Evolutionary conservation across 495 filamentous ascomycete genomes (phyloP).

Genomic region (Annulohypoxylon nitens): DNA sequence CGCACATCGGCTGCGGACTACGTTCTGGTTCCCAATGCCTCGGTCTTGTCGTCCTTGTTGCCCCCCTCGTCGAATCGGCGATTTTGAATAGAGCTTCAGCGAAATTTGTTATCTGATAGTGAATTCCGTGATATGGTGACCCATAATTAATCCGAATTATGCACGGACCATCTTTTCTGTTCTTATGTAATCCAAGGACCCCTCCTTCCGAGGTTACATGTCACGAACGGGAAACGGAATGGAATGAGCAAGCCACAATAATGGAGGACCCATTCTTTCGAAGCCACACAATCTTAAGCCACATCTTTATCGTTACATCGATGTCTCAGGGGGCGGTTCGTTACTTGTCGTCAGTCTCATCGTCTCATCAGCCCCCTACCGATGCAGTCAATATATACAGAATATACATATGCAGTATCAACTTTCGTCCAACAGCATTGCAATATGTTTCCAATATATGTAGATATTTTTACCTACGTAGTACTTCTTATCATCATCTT

Average conservation of each 20-base stretch:
- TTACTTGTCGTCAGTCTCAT: not conserved
- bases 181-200: not conserved
- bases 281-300: not conserved
- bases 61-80: slow-evolving; percentile 20
- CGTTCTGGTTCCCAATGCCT: slow-evolving; percentile 21
- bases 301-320: slow-evolving; percentile 15
- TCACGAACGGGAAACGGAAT: no score
- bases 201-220: not conserved
- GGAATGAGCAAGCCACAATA: not conserved
- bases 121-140: slow-evolving; percentile 13
- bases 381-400: not conserved
- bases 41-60: slow-evolving; percentile 26
- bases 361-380: not conserved
- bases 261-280: not conserved
- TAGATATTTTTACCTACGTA: not conserved
- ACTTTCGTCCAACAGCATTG: slow-evolving; percentile 1
- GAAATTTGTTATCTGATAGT: slow-evolving; percentile 37
- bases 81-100: slow-evolving; percentile 4
- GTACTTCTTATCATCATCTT: not conserved
- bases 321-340: slow-evolving; percentile 4
- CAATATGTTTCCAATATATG: not conserved
- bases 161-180: no score
- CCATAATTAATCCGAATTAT: slow-evolving; percentile 32
- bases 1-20: slow-evolving; percentile 17
- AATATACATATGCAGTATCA: slow-evolving; percentile 4